These are phyloP conservation scores for Samsoniella hepiali DNA, from an alignment of 2,329 filamentous ascomycete species.

Conservation along the genomic window DNA sequence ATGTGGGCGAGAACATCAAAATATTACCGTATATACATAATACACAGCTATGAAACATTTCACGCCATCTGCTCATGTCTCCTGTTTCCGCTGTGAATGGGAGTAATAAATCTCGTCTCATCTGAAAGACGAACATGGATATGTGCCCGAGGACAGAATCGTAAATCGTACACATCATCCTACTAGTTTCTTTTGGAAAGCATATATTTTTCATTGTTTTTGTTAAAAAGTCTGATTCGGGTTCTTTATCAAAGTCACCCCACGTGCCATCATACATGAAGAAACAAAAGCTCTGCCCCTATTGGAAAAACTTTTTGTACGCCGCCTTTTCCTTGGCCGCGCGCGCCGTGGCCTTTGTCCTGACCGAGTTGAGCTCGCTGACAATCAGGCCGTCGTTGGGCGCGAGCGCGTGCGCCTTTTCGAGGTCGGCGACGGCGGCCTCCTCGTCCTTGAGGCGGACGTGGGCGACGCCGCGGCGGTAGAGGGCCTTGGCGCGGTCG, in stretches of 20 bases:
- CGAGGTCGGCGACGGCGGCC: slow-evolving; percentile 68
- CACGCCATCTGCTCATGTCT: no score
- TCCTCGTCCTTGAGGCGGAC: slow-evolving; percentile 82
- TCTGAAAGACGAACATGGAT: no score
- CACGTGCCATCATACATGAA: background rate
- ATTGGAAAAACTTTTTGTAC: slow-evolving; percentile 86
- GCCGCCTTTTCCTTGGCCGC: slow-evolving; percentile 87
- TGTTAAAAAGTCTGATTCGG: background rate
- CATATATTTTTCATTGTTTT: background rate
- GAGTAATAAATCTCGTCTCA: no score
- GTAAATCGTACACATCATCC: no score
- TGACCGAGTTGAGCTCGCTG: slow-evolving; percentile 73
- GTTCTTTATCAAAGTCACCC: background rate
- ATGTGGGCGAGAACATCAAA: background rate
- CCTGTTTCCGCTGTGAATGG: no score
- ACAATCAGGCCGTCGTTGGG: slow-evolving; percentile 72
- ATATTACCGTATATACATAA: background rate
- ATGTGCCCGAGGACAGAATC: no score
- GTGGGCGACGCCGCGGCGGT: slow-evolving; percentile 74
- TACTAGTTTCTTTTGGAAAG: background rate
- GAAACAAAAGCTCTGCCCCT: slow-evolving; percentile 19
- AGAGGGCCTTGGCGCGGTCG: slow-evolving; percentile 87
- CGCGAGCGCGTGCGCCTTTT: slow-evolving; percentile 69
- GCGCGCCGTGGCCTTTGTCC: slow-evolving; percentile 69
- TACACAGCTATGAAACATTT: background rate